Percentiles rank a stretch among this genome's conserved stretches.
Evolutionary conservation across 352 stramenopile genomes (phyloP).

Genomic region (Globisporangium yorkense): DNA sequence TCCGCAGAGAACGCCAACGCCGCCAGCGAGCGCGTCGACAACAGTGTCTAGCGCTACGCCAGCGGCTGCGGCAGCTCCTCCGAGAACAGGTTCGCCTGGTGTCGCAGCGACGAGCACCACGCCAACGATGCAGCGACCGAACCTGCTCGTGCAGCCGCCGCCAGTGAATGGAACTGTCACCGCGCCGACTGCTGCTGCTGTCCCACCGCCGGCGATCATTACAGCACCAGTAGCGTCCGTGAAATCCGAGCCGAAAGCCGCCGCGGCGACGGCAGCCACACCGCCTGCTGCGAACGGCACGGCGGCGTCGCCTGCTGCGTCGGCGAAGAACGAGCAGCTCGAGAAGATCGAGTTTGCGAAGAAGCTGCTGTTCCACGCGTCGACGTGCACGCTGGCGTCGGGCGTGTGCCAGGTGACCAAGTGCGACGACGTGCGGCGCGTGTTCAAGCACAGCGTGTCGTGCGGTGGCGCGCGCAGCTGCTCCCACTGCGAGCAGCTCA

Average conservation of each 20-base stretch:
- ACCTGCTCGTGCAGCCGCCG: slow-evolving; percentile 5
- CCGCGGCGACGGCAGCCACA: background rate
- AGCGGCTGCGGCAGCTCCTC: background rate
- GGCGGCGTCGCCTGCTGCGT: slow-evolving; percentile 12
- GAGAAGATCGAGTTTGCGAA: slow-evolving; percentile 87
- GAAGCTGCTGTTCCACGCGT: slow-evolving; percentile 70
- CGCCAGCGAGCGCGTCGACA: background rate
- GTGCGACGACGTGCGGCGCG: slow-evolving; percentile 77
- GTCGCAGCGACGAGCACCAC: background rate
- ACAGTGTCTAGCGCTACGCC: too few species aligned
- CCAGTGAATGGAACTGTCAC: slow-evolving; percentile 1
- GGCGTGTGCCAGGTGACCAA: slow-evolving; percentile 81
- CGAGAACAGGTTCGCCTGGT: background rate
- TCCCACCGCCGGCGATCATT: background rate
- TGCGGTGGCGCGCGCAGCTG: slow-evolving; percentile 64
- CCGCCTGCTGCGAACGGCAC: slow-evolving; percentile 1
- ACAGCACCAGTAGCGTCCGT: slow-evolving; percentile 17
- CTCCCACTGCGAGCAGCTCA: slow-evolving; percentile 76
- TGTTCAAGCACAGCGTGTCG: slow-evolving; percentile 83
- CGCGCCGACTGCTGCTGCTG: background rate
- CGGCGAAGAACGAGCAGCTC: slow-evolving; percentile 48
- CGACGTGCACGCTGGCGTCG: slow-evolving; percentile 48
- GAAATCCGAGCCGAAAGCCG: slow-evolving; percentile 22
- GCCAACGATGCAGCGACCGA: slow-evolving; percentile 18
- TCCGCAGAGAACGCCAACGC: background rate